Evolutionary conservation across 2,329 filamentous ascomycete species (phyloP).

Genomic region (Botrytis pseudocinerea): DNA sequence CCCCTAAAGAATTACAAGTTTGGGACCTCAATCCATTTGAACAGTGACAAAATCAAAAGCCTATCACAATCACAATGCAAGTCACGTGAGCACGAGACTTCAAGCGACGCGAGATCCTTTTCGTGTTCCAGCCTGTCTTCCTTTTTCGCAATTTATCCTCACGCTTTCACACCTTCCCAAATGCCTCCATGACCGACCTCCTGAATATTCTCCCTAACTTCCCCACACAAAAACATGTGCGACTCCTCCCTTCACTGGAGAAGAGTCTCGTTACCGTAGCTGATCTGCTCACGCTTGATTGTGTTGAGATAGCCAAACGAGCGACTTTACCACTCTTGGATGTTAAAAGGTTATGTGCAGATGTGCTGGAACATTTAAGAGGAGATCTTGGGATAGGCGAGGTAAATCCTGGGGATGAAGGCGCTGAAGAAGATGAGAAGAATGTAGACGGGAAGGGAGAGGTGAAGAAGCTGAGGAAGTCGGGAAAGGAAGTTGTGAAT

Average conservation of each 20-base stretch:
- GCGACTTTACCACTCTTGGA: slow-evolving; percentile 80
- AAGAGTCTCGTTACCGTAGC: slow-evolving; percentile 72
- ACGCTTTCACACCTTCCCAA: slow-evolving; percentile 3
- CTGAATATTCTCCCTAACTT: slow-evolving; percentile 80
- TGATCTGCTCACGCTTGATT: slow-evolving; percentile 83
- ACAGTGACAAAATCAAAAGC: background rate
- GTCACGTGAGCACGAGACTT: background rate
- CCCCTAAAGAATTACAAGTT: background rate
- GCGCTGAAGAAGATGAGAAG: background rate
- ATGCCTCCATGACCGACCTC: slow-evolving; percentile 76
- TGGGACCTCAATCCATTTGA: background rate
- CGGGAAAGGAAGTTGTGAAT: slow-evolving; percentile 43
- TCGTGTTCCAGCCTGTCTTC: background rate
- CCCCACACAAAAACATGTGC: slow-evolving; percentile 66
- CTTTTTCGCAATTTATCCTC: background rate
- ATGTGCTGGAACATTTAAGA: slow-evolving; percentile 67
- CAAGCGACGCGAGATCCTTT: background rate
- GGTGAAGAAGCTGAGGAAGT: slow-evolving; percentile 36
- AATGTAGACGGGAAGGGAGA: background rate
- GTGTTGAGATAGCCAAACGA: slow-evolving; percentile 79
- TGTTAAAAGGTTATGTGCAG: slow-evolving; percentile 69
- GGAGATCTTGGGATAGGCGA: slow-evolving; percentile 47
- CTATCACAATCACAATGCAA: background rate
- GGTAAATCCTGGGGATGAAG: slow-evolving; percentile 20
- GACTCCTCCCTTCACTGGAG: slow-evolving; percentile 79